Evolutionary conservation across 345 rosid species (phyloP).

Genomic region (Eucalyptus marginata): DNA sequence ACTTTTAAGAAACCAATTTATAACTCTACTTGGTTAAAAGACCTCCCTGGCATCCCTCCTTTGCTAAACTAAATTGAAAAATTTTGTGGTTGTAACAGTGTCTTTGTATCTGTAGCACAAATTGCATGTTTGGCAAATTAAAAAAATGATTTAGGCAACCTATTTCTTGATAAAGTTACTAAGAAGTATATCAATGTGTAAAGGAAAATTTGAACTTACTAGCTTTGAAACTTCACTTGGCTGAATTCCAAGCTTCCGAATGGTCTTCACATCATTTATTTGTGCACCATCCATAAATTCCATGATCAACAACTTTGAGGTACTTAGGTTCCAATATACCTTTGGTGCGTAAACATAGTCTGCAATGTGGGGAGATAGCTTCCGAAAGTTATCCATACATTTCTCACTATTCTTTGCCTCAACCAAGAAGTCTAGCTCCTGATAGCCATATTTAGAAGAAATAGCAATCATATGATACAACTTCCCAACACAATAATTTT

Average conservation of each 20-base stretch:
- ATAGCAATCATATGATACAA: not conserved
- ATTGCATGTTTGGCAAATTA: not conserved
- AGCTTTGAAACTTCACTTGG: slow-evolving; percentile 70
- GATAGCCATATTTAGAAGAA: not conserved
- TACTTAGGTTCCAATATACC: slow-evolving; percentile 72
- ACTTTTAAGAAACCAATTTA: not conserved
- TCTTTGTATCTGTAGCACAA: not conserved
- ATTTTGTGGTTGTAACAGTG: not conserved
- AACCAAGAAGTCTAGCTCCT: slow-evolving; percentile 86
- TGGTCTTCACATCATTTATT: slow-evolving; percentile 60
- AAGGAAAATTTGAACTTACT: slow-evolving; percentile 30
- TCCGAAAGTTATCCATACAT: slow-evolving; percentile 81
- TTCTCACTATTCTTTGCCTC: slow-evolving; percentile 90
- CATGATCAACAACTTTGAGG: slow-evolving; percentile 85
- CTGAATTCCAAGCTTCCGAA: slow-evolving; percentile 63
- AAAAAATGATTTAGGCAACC: not conserved
- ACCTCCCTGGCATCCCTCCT: not conserved
- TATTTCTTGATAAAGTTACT: not conserved
- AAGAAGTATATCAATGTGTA: not conserved
- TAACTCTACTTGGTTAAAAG: not conserved
- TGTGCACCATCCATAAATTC: slow-evolving; percentile 94
- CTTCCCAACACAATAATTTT: not conserved
- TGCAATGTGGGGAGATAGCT: slow-evolving; percentile 84
- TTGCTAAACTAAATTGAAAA: not conserved
- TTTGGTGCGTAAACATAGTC: slow-evolving; percentile 71